Conservation (phyloP, 208 protist species). For the Zelonia costaricensis region DNA sequence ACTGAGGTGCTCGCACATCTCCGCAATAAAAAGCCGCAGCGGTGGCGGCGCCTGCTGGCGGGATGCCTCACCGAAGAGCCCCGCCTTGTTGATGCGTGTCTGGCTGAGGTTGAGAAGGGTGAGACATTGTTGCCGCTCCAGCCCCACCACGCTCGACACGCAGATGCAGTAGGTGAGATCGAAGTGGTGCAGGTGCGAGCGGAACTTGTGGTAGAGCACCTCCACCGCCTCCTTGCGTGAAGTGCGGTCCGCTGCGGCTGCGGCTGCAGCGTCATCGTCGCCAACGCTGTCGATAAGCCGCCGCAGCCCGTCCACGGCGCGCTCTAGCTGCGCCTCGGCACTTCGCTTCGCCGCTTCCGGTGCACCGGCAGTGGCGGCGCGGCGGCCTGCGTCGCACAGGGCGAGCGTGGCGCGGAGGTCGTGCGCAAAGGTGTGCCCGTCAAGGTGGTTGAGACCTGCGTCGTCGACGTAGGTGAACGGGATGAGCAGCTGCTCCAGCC, state of each 20-base stretch:
- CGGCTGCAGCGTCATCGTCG: not conserved
- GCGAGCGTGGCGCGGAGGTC: conserved; percentile 14
- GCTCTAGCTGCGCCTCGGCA: conserved; percentile 3
- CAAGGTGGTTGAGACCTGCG: conserved; percentile 30
- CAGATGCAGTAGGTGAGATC: conserved; percentile 56
- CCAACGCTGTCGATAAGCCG: conserved; percentile 1
- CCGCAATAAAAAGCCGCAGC: conserved; percentile 55
- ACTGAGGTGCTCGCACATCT: conserved; percentile 50
- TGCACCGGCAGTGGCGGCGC: not conserved
- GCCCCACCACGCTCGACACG: conserved; percentile 34
- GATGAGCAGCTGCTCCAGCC: conserved; percentile 51
- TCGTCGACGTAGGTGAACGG: conserved; percentile 45
- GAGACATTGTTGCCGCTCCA: conserved; percentile 33
- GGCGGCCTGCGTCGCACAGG: not conserved
- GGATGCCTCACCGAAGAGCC: conserved; percentile 19
- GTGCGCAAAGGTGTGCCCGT: conserved; percentile 34
- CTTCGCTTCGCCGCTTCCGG: too few species aligned
- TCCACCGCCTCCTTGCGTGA: conserved; percentile 2
- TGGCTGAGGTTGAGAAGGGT: conserved; percentile 61
- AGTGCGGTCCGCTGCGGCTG: not conserved
- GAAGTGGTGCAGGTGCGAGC: conserved; percentile 54
- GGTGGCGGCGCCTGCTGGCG: conserved; percentile 7
- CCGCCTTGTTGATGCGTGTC: conserved; percentile 33
- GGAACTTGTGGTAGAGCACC: conserved; percentile 26
- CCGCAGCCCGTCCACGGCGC: conserved; percentile 7